Percentiles rank a stretch among this genome's conserved stretches.
phyloP scores from a whole-genome alignment of 2,329 filamentous ascomycete species.

The Penicillium palitans region DNA sequence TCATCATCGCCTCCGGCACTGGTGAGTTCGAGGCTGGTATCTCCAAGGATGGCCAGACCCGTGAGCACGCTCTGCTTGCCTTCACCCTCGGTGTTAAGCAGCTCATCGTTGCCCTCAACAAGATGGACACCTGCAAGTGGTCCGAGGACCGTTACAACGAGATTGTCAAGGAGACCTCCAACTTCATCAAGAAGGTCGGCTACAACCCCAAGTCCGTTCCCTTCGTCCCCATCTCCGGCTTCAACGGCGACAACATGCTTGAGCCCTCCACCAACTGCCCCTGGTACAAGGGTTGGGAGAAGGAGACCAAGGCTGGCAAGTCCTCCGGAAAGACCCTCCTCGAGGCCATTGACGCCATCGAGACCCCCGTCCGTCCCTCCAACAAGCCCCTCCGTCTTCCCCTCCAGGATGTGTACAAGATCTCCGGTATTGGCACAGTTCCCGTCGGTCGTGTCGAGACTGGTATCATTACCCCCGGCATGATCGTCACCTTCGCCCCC shows the following conservation, averaged over 20 bases:
- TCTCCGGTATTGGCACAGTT: slow-evolving; percentile 99
- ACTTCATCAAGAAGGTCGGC: slow-evolving; percentile 99
- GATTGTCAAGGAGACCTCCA: slow-evolving; percentile 99
- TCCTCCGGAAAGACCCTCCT: slow-evolving; percentile 93
- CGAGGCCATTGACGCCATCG: slow-evolving; percentile 96
- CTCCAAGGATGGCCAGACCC: slow-evolving; percentile 99
- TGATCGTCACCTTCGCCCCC: slow-evolving; percentile 94
- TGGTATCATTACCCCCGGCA: slow-evolving; percentile 83
- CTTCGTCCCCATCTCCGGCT: slow-evolving; percentile 99
- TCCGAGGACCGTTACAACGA: slow-evolving; percentile 93
- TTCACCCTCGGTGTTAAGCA: slow-evolving; percentile 99
- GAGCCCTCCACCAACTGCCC: slow-evolving; percentile 84
- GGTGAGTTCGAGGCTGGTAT: slow-evolving; percentile 99
- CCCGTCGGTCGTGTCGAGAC: slow-evolving; percentile 99
- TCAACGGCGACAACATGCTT: slow-evolving; percentile 99
- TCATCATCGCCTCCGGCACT: slow-evolving; percentile 99
- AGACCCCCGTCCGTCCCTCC: slow-evolving; percentile 86
- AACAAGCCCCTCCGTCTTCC: slow-evolving; percentile 99
- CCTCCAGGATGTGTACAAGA: slow-evolving; percentile 99
- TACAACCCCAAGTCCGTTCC: slow-evolving; percentile 99
- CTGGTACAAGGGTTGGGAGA: slow-evolving; percentile 99
- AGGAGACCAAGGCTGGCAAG: slow-evolving; percentile 92
- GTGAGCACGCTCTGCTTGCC: slow-evolving; percentile 99
- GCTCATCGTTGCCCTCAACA: slow-evolving; percentile 99
- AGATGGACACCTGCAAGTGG: slow-evolving; percentile 99